These are phyloP conservation scores for Petunia hybrid DNA, from an alignment of 305 asterid species.

Conservation along the genomic window DNA sequence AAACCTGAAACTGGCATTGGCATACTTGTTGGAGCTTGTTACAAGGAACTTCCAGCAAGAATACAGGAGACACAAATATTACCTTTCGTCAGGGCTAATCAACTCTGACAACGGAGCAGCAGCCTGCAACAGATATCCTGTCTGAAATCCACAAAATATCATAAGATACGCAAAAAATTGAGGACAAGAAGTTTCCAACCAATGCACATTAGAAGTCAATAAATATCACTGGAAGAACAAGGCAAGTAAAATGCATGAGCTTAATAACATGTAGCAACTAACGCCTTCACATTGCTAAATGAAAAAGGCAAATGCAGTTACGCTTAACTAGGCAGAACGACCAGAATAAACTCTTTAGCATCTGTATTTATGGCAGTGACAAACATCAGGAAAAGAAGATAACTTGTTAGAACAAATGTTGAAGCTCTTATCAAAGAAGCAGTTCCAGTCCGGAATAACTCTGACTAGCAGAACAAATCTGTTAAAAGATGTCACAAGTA, in stretches of 20 bases:
- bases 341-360: neutral
- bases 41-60: neutral
- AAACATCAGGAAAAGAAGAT: neutral
- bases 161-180: slow-evolving; percentile 19
- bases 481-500: neutral
- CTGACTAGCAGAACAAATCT: neutral
- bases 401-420: neutral
- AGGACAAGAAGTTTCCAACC: neutral
- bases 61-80: slow-evolving; percentile 17
- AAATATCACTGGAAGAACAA: neutral
- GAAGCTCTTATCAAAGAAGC: neutral
- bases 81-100: slow-evolving; percentile 52
- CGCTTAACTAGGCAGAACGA: neutral
- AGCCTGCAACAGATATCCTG: slow-evolving; percentile 52
- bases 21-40: slow-evolving; percentile 8
- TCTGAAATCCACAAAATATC: slow-evolving; percentile 45
- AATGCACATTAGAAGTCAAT: slow-evolving; percentile 5
- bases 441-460: neutral
- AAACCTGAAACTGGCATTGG: slow-evolving; percentile 50
- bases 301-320: neutral
- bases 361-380: neutral
- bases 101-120: slow-evolving; percentile 44
- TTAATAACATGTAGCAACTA: neutral
- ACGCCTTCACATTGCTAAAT: neutral
- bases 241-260: neutral